A percentile compares a stretch with the other conserved stretches of the same genome.
These are phyloP conservation scores for Fusarium pseudonygamai DNA, from an alignment of 2,329 filamentous ascomycete species.

Conservation along the genomic window DNA sequence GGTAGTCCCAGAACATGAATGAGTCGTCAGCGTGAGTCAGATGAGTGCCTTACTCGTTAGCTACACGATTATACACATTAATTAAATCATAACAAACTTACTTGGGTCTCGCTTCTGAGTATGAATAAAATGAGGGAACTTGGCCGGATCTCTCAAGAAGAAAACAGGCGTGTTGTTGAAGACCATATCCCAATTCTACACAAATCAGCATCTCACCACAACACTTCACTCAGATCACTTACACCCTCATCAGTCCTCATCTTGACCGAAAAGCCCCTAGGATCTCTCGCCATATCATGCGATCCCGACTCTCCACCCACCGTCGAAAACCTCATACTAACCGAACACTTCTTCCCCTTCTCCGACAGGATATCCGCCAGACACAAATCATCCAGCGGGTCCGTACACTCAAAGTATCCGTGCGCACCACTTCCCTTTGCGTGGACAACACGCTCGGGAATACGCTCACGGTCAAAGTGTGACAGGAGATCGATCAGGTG, in stretches of 20 bases:
- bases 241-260: constrained; percentile 65
- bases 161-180: constrained; percentile 73
- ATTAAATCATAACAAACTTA: neutral
- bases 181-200: constrained; percentile 1
- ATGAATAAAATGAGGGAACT: constrained; percentile 79
- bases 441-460: constrained; percentile 69
- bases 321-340: constrained; percentile 77
- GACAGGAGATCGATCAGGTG: constrained; percentile 69
- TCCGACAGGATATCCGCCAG: constrained; percentile 63
- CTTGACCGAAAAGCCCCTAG: constrained; percentile 77
- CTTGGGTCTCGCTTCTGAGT: constrained; percentile 77
- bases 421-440: constrained; percentile 67
- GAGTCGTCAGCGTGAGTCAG: constrained; percentile 53
- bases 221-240: rapidly evolving
- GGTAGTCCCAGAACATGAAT: constrained; percentile 55
- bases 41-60: constrained; percentile 57
- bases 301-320: constrained; percentile 79
- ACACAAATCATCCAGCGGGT: constrained; percentile 63
- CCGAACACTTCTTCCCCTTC: constrained; percentile 74
- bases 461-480: constrained; percentile 70
- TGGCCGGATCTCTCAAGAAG: constrained; percentile 77
- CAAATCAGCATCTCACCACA: neutral
- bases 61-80: rapidly evolving
- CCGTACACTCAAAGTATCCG: constrained; percentile 60
- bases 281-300: constrained; percentile 76